Evolutionary conservation across 768 basidiomycete species (phyloP).

Genomic region (Imleria badia): DNA sequence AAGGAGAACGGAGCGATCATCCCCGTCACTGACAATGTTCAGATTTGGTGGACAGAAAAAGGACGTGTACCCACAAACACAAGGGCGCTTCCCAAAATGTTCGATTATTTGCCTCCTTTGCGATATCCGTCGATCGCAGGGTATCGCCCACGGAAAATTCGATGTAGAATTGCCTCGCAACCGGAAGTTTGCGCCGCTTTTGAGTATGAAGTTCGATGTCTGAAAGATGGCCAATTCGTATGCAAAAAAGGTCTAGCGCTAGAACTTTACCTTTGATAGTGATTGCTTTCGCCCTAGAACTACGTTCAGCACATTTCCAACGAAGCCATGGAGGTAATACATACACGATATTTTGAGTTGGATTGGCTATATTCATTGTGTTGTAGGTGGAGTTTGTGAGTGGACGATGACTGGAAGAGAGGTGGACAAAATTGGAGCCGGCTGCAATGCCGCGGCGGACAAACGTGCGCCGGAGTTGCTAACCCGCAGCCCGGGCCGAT

Average conservation of each 20-base stretch:
- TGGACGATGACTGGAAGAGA: too few species aligned
- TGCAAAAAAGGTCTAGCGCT: not conserved
- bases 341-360: not conserved
- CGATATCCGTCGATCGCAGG: not conserved
- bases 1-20: not conserved
- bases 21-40: not conserved
- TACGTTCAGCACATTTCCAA: not conserved
- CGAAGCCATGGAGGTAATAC: not conserved
- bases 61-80: not conserved
- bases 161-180: not conserved
- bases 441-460: too few species aligned
- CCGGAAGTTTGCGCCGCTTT: not conserved
- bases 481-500: too few species aligned
- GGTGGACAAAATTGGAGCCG: too few species aligned
- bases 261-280: not conserved
- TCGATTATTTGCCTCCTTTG: not conserved
- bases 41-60: not conserved
- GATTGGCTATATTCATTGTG: not conserved
- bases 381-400: not conserved
- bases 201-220: conserved; percentile 5
- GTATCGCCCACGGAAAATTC: not conserved
- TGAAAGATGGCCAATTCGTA: not conserved
- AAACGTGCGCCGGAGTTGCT: too few species aligned
- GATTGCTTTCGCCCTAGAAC: not conserved
- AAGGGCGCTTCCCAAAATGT: not conserved